Percentiles rank a stretch among this genome's conserved stretches.
Conservation (phyloP, 1,284 basidiomycete genomes). For the Apiotrichum mycotoxinovorans region DNA sequence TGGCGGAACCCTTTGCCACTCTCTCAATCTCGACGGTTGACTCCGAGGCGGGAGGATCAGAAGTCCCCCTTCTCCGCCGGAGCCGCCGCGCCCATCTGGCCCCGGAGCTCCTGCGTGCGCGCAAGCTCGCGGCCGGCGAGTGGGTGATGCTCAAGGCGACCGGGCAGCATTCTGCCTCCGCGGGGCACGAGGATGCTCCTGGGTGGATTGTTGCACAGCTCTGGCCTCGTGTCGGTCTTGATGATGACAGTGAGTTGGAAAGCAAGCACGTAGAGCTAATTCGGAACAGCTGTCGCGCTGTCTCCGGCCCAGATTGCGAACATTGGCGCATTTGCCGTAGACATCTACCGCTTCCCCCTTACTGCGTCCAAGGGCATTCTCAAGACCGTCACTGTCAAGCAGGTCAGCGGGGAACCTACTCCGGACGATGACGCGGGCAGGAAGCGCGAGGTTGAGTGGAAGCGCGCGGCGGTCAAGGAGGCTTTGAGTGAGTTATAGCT, state of each 20-base stretch:
- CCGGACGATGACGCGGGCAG: constrained; percentile 16
- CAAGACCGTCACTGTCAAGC: constrained; percentile 25
- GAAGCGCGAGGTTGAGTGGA: constrained; percentile 46
- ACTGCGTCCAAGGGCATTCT: constrained; percentile 20
- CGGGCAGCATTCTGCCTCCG: background rate
- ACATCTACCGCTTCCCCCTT: constrained; percentile 28
- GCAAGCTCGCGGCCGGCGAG: constrained; percentile 45
- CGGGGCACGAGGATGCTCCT: constrained; percentile 1
- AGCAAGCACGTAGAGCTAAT: background rate
- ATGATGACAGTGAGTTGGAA: constrained; percentile 37
- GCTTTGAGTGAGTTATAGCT: constrained; percentile 35
- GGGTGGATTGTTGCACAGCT: constrained; percentile 28
- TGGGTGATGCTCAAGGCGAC: constrained; percentile 29
- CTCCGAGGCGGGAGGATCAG: constrained; percentile 11
- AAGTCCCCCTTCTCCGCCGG: constrained; percentile 14
- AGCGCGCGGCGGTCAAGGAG: constrained; percentile 51
- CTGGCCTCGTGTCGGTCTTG: constrained; percentile 37
- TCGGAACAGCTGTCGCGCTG: constrained; percentile 20
- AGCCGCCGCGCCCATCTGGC: constrained; percentile 38
- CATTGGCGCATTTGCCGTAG: constrained; percentile 22
- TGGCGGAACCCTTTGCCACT: constrained; percentile 7
- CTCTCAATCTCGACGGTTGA: constrained; percentile 14
- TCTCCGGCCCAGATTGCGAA: constrained; percentile 23
- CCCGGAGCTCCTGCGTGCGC: constrained; percentile 36
- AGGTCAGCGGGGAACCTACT: background rate